Percentiles rank a stretch among this genome's conserved stretches.
Conservation (phyloP, 1,284 basidiomycete genomes). For the Malassezia dermatis region DNA sequence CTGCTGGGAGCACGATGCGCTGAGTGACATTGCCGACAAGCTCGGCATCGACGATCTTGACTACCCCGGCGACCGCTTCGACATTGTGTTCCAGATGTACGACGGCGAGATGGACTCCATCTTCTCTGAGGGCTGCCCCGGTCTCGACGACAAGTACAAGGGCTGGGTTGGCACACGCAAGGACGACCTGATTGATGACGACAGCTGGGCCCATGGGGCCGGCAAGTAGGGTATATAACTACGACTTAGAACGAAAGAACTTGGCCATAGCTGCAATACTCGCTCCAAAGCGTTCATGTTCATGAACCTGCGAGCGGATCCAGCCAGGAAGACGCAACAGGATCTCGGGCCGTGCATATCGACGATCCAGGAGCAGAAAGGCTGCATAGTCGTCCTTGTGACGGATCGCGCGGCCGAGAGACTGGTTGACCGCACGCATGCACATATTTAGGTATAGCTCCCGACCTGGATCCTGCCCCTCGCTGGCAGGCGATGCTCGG, state of each 20-base stretch:
- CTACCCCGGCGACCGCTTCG: slow-evolving; percentile 18
- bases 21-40: slow-evolving; percentile 30
- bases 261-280: slow-evolving; percentile 58
- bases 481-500: slow-evolving; percentile 5
- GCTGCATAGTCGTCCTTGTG: slow-evolving; percentile 41
- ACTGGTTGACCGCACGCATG: slow-evolving; percentile 94
- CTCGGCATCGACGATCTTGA: slow-evolving; percentile 25
- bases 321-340: slow-evolving; percentile 31
- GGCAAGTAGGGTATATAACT: slow-evolving; percentile 1
- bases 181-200: slow-evolving; percentile 4
- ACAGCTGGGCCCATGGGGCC: slow-evolving; percentile 2
- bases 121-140: slow-evolving; percentile 25
- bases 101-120: slow-evolving; percentile 16
- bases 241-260: slow-evolving; percentile 23
- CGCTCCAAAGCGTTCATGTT: slow-evolving; percentile 63
- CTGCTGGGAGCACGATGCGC: slow-evolving; percentile 28
- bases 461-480: slow-evolving; percentile 17
- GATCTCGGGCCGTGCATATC: slow-evolving; percentile 36
- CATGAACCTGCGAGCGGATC: slow-evolving; percentile 63
- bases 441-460: slow-evolving; percentile 52
- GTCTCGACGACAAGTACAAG: slow-evolving; percentile 15
- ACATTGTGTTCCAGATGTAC: slow-evolving; percentile 23
- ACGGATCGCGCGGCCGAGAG: slow-evolving; percentile 55
- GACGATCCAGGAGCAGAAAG: slow-evolving; percentile 37
- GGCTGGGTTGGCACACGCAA: slow-evolving; percentile 7